Percentiles rank a stretch among this genome's conserved stretches.
Conservation (phyloP, 2,329 filamentous ascomycete species). For the Monosporascus cannonballus region DNA sequence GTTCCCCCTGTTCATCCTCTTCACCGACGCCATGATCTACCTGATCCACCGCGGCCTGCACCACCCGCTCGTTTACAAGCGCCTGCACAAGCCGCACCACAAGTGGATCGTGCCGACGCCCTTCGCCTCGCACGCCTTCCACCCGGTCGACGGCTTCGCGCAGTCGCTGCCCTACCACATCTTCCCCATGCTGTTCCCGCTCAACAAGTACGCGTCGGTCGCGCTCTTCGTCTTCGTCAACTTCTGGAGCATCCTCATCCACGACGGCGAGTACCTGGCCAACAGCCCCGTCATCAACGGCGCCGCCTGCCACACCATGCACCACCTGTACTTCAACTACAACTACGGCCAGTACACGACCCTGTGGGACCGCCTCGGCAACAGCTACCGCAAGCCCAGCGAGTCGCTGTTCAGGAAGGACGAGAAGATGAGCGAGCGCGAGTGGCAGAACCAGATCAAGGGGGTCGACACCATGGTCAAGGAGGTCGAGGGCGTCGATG, state of each 20-base stretch:
- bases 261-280: slow-evolving; percentile 91
- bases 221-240: slow-evolving; percentile 87
- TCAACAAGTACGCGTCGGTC: slow-evolving; percentile 87
- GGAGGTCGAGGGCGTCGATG: slow-evolving; percentile 58
- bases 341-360: slow-evolving; percentile 96
- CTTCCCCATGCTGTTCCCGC: slow-evolving; percentile 86
- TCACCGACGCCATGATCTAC: slow-evolving; percentile 75
- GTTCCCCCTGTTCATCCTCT: slow-evolving; percentile 74
- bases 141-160: slow-evolving; percentile 84
- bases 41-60: slow-evolving; percentile 73
- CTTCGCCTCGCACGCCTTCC: slow-evolving; percentile 88
- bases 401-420: slow-evolving; percentile 78
- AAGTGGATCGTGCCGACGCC: slow-evolving; percentile 99
- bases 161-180: slow-evolving; percentile 90
- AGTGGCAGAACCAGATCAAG: slow-evolving; percentile 72
- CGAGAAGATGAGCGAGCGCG: slow-evolving; percentile 73
- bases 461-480: slow-evolving; percentile 72
- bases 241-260: slow-evolving; percentile 93
- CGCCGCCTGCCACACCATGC: slow-evolving; percentile 87
- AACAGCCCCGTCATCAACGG: slow-evolving; percentile 91
- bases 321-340: slow-evolving; percentile 82
- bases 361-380: slow-evolving; percentile 81
- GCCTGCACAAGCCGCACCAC: slow-evolving; percentile 93
- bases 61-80: slow-evolving; percentile 73
- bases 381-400: slow-evolving; percentile 82